A percentile compares a stretch with the other conserved stretches of the same genome.
Evolutionary conservation across 108 stramenopile genomes (phyloP).

Genomic region (Cyclotella atomus): DNA sequence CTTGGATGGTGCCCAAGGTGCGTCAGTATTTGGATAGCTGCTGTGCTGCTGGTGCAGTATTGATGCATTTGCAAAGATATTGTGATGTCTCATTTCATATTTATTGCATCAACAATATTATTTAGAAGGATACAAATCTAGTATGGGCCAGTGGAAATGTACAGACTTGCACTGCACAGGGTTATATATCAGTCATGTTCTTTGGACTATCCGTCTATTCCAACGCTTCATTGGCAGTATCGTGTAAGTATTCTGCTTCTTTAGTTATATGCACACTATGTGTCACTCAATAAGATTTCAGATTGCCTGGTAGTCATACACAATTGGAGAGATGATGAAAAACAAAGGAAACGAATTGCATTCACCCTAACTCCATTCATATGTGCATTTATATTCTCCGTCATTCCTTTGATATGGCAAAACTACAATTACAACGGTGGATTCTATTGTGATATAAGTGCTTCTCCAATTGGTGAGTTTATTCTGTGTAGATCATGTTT

Average conservation of each 20-base stretch:
- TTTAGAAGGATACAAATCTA: not conserved
- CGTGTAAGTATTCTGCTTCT: not conserved
- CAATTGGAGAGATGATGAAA: constrained; percentile 22
- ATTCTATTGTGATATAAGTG: constrained; percentile 26
- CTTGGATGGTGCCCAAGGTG: constrained; percentile 28
- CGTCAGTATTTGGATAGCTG: not conserved
- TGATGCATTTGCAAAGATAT: no score
- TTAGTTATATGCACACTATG: not conserved
- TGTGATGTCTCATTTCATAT: no score
- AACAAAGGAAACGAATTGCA: not conserved
- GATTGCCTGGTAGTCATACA: constrained; percentile 20
- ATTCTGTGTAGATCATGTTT: not conserved
- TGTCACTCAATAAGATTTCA: not conserved
- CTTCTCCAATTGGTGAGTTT: constrained; percentile 9
- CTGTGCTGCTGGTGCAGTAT: not conserved
- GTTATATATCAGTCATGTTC: constrained; percentile 12
- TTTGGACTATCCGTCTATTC: constrained; percentile 11
- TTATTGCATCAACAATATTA: no score
- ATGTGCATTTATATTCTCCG: not conserved
- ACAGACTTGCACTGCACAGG: constrained; percentile 22
- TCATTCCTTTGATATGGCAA: constrained; percentile 13
- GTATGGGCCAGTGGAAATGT: constrained; percentile 4
- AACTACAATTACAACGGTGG: constrained; percentile 32
- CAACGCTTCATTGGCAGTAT: constrained; percentile 29
- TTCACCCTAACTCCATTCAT: constrained; percentile 22